A percentile compares a stretch with the other conserved stretches of the same genome.
Evolutionary conservation across 257 asterid species (phyloP).

Genomic region (Nicotiana attenuata): DNA sequence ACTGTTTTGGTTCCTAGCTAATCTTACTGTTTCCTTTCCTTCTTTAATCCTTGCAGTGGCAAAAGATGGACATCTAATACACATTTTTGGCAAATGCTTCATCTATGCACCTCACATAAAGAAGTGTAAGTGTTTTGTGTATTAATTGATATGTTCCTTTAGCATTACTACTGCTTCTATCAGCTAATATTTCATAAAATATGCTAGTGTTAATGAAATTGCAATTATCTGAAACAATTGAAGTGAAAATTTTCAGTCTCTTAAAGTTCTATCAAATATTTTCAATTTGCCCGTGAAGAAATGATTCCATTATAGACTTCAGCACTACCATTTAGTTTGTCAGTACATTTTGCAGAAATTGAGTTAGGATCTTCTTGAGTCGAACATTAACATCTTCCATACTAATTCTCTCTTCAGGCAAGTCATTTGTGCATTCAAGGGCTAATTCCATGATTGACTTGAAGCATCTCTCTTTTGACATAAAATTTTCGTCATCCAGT

Average conservation of each 20-base stretch:
- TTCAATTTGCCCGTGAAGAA: background rate
- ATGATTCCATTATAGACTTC: background rate
- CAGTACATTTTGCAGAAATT: background rate
- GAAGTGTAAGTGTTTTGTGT: background rate
- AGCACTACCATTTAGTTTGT: background rate
- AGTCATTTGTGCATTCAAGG: constrained; percentile 9
- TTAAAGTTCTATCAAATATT: no score
- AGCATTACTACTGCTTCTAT: background rate
- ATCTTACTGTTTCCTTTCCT: background rate
- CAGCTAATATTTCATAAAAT: background rate
- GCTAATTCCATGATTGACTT: constrained; percentile 10
- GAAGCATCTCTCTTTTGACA: background rate
- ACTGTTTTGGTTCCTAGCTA: no score
- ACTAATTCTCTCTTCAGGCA: background rate
- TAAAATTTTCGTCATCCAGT: background rate
- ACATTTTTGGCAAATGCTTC: no score
- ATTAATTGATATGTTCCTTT: background rate
- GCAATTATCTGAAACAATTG: background rate
- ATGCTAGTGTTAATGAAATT: background rate
- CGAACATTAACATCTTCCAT: background rate
- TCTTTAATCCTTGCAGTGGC: background rate
- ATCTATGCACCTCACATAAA: no score
- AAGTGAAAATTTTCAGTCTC: no score
- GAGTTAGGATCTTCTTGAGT: constrained; percentile 11
- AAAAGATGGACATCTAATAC: background rate